Conservation (phyloP, 208 protist species). For the Acanthamoeba castellanii region DNA sequence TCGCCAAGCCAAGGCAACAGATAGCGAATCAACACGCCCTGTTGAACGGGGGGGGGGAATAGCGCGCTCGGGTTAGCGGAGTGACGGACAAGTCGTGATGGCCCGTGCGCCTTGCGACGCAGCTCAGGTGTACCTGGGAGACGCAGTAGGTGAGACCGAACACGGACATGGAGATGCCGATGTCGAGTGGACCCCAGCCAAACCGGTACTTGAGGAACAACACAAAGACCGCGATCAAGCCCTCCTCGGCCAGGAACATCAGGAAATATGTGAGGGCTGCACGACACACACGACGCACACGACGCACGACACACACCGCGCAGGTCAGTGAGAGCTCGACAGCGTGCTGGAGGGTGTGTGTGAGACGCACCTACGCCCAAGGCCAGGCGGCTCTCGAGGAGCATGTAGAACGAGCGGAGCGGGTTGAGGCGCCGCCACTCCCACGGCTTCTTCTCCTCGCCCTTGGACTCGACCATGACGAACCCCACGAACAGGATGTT, state of each 20-base stretch:
- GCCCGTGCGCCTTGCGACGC: no score
- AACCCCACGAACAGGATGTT: constrained; percentile 54
- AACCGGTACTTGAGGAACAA: constrained; percentile 61
- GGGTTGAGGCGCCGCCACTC: constrained; percentile 4
- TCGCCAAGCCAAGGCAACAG: constrained; percentile 3
- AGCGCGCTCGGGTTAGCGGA: neutral
- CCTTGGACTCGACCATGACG: constrained; percentile 58
- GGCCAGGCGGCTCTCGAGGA: neutral
- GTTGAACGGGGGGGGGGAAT: neutral
- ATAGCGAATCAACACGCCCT: constrained; percentile 20
- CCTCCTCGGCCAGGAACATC: constrained; percentile 41
- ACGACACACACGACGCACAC: neutral
- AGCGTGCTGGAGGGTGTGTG: neutral
- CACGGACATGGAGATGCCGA: constrained; percentile 22
- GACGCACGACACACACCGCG: neutral
- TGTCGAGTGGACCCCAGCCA: constrained; percentile 31
- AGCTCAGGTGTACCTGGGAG: neutral
- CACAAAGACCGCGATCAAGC: constrained; percentile 6
- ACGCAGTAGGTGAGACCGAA: constrained; percentile 58
- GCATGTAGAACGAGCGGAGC: constrained; percentile 12
- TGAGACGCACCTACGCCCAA: neutral
- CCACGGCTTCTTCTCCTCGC: neutral
- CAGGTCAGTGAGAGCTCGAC: neutral
- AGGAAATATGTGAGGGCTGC: constrained; percentile 2
- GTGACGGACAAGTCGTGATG: neutral